phyloP scores from a whole-genome alignment of 352 stramenopile genomes.

The Pythium dissimile region DNA sequence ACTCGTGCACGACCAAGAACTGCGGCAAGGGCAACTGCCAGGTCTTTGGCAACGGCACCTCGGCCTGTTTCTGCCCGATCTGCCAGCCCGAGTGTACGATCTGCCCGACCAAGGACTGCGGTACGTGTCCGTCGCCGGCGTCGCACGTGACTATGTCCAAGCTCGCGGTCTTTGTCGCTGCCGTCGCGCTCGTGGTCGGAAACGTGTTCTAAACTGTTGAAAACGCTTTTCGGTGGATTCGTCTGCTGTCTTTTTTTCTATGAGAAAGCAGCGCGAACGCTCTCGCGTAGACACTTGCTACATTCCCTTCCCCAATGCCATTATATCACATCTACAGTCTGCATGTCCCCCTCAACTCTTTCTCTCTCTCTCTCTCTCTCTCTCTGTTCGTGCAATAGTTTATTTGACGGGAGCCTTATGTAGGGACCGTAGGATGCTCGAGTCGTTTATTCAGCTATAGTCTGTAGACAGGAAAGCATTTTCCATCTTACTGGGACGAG shows the following conservation, averaged over 20 bases:
- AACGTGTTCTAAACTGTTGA: conserved; percentile 25
- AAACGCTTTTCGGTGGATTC: no score
- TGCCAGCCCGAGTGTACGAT: conserved; percentile 30
- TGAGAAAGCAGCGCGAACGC: neutral
- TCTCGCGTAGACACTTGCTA: conserved; percentile 11
- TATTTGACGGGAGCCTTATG: no score
- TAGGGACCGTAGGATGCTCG: no score
- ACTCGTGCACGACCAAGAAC: conserved; percentile 27
- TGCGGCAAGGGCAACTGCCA: conserved; percentile 30
- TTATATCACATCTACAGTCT: conserved; percentile 9
- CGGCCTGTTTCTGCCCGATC: conserved; percentile 31
- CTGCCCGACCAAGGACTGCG: conserved; percentile 26
- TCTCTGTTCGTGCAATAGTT: neutral
- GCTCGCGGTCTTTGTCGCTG: conserved; percentile 21
- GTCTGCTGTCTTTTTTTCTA: no score
- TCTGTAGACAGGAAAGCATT: neutral
- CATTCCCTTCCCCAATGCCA: neutral
- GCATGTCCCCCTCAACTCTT: neutral
- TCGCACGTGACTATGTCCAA: conserved; percentile 27
- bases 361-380: neutral
- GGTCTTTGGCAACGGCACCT: conserved; percentile 20
- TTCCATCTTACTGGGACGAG: conserved; percentile 15
- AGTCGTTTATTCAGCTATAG: neutral
- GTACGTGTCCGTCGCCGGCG: conserved; percentile 27
- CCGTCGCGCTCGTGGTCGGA: conserved; percentile 17